Percentiles rank a stretch among this genome's conserved stretches.
Conservation (phyloP, 768 basidiomycete genomes). For the Boletus fagicola region DNA sequence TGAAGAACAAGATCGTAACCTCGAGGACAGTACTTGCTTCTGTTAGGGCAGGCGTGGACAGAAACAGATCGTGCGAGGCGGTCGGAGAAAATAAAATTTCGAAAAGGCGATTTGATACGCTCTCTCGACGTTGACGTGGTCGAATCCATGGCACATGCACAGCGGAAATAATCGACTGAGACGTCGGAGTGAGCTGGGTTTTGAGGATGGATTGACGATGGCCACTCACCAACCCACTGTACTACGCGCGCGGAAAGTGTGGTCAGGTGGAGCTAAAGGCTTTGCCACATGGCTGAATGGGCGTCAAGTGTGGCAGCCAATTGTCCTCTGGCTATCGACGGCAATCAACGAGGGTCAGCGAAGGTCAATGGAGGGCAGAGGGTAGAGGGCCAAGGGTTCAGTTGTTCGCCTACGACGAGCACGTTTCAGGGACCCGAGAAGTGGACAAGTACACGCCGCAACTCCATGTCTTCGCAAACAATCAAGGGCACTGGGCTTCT, state of each 20-base stretch:
- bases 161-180: constrained; percentile 15
- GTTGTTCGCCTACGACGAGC: not conserved
- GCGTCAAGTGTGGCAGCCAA: constrained; percentile 22
- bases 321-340: constrained; percentile 1
- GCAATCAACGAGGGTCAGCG: not conserved
- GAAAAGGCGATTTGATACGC: not conserved
- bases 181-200: not conserved
- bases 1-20: not conserved
- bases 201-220: not conserved
- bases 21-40: not conserved
- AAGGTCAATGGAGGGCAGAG: not conserved
- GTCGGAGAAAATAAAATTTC: constrained; percentile 3
- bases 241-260: too few species aligned
- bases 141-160: not conserved
- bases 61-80: not conserved
- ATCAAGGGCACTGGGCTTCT: not conserved
- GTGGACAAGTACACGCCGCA: constrained; percentile 9
- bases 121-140: not conserved
- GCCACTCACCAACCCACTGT: not conserved
- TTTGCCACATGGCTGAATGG: not conserved
- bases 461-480: not conserved
- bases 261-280: not conserved
- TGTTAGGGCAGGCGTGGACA: not conserved
- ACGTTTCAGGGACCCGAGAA: constrained; percentile 20
- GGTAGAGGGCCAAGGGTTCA: constrained; percentile 21